A percentile compares a stretch with the other conserved stretches of the same genome.
These are phyloP conservation scores for Phialophora chinensis DNA, from an alignment of 2,329 filamentous ascomycete species.

Conservation along the genomic window DNA sequence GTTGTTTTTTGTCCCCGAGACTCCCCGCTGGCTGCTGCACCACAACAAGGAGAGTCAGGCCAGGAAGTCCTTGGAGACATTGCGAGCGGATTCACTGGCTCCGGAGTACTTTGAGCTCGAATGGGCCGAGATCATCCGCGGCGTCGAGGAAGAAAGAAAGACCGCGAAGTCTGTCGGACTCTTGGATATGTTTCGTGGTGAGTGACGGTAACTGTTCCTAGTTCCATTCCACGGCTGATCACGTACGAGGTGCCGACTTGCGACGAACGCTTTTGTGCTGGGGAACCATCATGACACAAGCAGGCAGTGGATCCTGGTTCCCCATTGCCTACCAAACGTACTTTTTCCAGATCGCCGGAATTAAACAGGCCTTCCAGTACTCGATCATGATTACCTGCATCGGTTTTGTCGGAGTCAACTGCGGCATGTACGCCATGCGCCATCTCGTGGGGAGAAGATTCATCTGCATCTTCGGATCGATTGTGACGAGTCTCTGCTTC, in stretches of 20 bases:
- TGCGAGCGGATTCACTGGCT: slow-evolving; percentile 17
- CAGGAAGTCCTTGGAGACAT: slow-evolving; percentile 12
- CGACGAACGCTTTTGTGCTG: slow-evolving; percentile 58
- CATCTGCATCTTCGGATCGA: slow-evolving; percentile 56
- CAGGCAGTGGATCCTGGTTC: slow-evolving; percentile 57
- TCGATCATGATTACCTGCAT: slow-evolving; percentile 59
- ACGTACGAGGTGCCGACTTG: slow-evolving; percentile 51
- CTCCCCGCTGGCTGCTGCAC: slow-evolving; percentile 42
- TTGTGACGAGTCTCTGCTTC: slow-evolving; percentile 53
- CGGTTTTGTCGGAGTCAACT: slow-evolving; percentile 56
- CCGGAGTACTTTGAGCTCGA: slow-evolving; percentile 31
- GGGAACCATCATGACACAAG: slow-evolving; percentile 55
- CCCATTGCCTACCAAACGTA: slow-evolving; percentile 59
- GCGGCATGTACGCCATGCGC: slow-evolving; percentile 58
- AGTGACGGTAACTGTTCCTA: not conserved
- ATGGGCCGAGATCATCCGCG: slow-evolving; percentile 34
- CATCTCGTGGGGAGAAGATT: slow-evolving; percentile 55
- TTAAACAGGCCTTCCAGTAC: slow-evolving; percentile 56
- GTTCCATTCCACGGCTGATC: not conserved
- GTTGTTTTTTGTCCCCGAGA: slow-evolving; percentile 42
- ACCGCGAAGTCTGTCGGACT: slow-evolving; percentile 24
- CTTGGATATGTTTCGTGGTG: slow-evolving; percentile 33
- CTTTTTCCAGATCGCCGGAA: slow-evolving; percentile 46
- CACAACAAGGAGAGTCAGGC: slow-evolving; percentile 33
- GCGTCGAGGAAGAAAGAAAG: slow-evolving; percentile 33